Evolutionary conservation across 805 yeast species (phyloP).

Genomic region (Komagataella pseudopastoris): DNA sequence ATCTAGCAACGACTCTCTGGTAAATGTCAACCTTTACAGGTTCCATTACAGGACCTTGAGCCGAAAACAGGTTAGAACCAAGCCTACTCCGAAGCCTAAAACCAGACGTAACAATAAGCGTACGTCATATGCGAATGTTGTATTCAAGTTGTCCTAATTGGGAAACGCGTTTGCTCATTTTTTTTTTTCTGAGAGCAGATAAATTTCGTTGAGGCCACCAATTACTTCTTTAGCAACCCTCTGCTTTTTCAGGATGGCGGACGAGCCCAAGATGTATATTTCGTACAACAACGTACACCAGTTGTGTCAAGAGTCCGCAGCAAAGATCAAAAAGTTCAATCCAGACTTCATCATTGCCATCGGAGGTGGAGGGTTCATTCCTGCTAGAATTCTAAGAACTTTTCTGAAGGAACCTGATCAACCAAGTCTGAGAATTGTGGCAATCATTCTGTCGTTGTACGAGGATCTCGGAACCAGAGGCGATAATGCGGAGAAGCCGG

Average conservation of each 20-base stretch:
- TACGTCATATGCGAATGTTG: not conserved
- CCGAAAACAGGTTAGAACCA: not conserved
- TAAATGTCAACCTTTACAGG: not conserved
- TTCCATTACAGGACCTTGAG: not conserved
- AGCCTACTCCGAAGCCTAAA: not conserved
- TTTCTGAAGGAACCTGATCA: conserved; percentile 80
- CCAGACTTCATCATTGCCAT: conserved; percentile 91
- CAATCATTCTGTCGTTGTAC: conserved; percentile 83
- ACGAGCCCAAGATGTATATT: conserved; percentile 47
- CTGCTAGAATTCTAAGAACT: conserved; percentile 91
- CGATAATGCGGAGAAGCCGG: conserved; percentile 40
- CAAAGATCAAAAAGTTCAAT: conserved; percentile 51
- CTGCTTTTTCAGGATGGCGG: conserved; percentile 5
- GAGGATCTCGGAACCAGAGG: conserved; percentile 65
- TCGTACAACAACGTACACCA: conserved; percentile 76
- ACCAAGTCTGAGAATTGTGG: conserved; percentile 88
- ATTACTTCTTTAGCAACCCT: not conserved
- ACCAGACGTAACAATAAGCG: not conserved
- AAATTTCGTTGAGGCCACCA: not conserved
- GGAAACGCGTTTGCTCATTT: not conserved
- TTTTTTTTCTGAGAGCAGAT: not conserved
- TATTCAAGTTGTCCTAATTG: not conserved
- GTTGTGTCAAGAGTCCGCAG: conserved; percentile 31
- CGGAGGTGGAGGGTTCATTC: conserved; percentile 95
- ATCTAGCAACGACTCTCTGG: not conserved